Conservation (phyloP, 352 stramenopile genomes). For the Phytophthora ohioensis region DNA sequence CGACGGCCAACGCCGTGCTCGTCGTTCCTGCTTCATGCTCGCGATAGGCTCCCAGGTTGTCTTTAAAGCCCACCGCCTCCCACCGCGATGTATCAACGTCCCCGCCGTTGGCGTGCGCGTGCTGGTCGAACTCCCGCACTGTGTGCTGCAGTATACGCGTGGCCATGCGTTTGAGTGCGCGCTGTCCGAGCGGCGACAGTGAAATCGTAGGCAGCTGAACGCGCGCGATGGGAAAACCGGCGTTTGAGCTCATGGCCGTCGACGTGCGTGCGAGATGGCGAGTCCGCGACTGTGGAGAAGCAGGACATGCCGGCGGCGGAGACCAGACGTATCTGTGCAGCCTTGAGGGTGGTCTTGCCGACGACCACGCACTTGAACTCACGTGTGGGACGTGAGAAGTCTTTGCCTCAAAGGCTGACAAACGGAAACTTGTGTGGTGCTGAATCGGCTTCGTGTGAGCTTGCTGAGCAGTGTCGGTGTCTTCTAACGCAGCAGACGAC, state of each 20-base stretch:
- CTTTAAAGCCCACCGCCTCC: slow-evolving; percentile 36
- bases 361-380: slow-evolving; percentile 15
- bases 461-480: neutral
- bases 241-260: slow-evolving; percentile 17
- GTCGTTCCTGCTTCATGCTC: slow-evolving; percentile 28
- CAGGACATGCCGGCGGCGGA: neutral
- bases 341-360: slow-evolving; percentile 6
- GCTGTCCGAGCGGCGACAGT: slow-evolving; percentile 31
- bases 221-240: slow-evolving; percentile 40
- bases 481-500: neutral
- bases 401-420: neutral
- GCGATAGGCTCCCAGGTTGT: slow-evolving; percentile 28
- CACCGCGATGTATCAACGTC: slow-evolving; percentile 41
- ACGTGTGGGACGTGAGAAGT: slow-evolving; percentile 8
- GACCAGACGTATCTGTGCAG: slow-evolving; percentile 6
- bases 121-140: slow-evolving; percentile 44
- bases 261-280: neutral
- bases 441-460: neutral
- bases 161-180: slow-evolving; percentile 27
- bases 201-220: slow-evolving; percentile 36
- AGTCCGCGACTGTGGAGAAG: slow-evolving; percentile 16
- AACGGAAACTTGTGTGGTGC: neutral
- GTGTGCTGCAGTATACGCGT: slow-evolving; percentile 43
- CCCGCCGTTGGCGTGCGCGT: slow-evolving; percentile 26
- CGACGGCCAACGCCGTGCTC: slow-evolving; percentile 19